phyloP scores from a whole-genome alignment of 257 asterid species.

The Anisodus acutangulus region DNA sequence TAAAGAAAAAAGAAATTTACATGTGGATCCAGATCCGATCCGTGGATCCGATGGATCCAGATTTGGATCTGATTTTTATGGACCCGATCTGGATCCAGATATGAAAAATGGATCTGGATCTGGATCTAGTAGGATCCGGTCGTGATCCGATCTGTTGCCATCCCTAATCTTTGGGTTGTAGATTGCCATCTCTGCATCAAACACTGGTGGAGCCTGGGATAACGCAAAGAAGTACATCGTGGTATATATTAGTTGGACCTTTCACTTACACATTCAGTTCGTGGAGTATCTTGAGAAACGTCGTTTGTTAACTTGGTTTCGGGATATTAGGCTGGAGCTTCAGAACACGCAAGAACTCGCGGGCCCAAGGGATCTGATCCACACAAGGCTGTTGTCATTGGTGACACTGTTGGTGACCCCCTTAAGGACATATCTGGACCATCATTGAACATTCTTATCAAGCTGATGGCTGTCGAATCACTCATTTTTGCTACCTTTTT shows the following conservation, averaged over 20 bases:
- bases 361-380: slow-evolving; percentile 69
- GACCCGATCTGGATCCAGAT: no score
- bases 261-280: neutral
- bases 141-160: no score
- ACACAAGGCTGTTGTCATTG: slow-evolving; percentile 67
- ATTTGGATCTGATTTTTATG: no score
- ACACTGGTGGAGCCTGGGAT: slow-evolving; percentile 41
- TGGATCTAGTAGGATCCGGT: no score
- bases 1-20: no score
- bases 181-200: slow-evolving; percentile 41
- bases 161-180: neutral
- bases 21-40: no score
- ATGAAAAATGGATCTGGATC: no score
- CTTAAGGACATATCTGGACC: slow-evolving; percentile 69
- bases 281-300: neutral
- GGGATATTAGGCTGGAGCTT: slow-evolving; percentile 54
- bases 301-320: neutral
- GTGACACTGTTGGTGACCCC: slow-evolving; percentile 68
- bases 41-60: no score
- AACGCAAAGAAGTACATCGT: slow-evolving; percentile 41
- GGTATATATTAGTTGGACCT: slow-evolving; percentile 4
- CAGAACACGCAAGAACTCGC: slow-evolving; percentile 54
- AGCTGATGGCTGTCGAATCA: slow-evolving; percentile 65
- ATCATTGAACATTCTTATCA: slow-evolving; percentile 60
- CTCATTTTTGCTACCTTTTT: slow-evolving; percentile 66